Evolutionary conservation across 2,329 filamentous ascomycete genomes (phyloP), one percentile per base, ranked within the genome.

Genomic region (Diaporthe sp.): DNA sequence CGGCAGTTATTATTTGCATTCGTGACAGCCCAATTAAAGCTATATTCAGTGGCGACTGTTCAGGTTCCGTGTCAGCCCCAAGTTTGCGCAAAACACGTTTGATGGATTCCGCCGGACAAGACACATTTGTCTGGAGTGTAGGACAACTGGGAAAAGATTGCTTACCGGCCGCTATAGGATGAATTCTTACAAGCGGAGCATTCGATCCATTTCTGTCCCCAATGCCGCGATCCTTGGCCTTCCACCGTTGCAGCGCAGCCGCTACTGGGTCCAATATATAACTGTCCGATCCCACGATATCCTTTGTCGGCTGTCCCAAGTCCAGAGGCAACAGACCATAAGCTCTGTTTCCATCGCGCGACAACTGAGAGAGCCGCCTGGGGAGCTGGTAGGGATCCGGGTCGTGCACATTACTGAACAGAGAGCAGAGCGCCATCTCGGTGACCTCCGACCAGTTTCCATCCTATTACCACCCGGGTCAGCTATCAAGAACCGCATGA

Each of bases 361-460:
- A 61, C 44, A 59, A 51, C 25, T 10, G 6, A 22, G 5, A 44
- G 15, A 72, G 46, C 22, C 70, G 57, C 22, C 1, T 8, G 10
- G 42, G 22, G 9, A 61, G n/a, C 0, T 12, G 2, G 2, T 17
- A 4, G 2, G 4, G 6, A 12, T 4, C 12, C 2, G 7, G 1
- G 4, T 37, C 44, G 7, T 68, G 28, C 12, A 51, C 3, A 15
- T 15, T 2, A 22, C 9, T 17, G 39, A 72, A n/a, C 31, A 72
- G 69, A 49, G n/a, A 51, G 55, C 69, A 72, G 31, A 72, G 55
- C 28, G 69, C 69, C 69, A 72, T 61, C 22, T 61, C 69, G n/a
- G 69, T 72, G 19, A 34, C 57, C 13, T 72, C 69, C 17, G 69
- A 59, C 55, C 55, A 72, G 22, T 51, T 13, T 12, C 53, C 69